phyloP scores from a whole-genome alignment of 2,329 filamentous ascomycete species.

The Colletotrichum australisinense region DNA sequence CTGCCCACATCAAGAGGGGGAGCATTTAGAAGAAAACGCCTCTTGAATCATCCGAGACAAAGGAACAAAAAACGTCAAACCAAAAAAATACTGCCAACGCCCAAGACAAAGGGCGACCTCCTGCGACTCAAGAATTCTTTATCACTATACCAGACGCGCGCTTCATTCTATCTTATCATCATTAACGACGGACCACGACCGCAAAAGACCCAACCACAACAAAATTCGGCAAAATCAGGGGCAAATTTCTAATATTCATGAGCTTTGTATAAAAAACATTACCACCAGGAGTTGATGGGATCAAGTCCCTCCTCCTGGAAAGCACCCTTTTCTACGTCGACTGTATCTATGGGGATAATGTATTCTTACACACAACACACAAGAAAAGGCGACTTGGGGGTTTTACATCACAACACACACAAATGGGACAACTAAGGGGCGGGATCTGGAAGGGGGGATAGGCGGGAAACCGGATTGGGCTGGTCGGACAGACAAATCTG shows the following conservation, averaged over 20 bases:
- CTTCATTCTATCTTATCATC: background rate
- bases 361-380: background rate
- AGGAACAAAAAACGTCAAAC: background rate
- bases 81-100: background rate
- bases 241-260: constrained; percentile 2
- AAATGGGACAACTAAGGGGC: background rate
- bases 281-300: background rate
- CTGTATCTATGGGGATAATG: constrained; percentile 11
- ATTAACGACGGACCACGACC: constrained; percentile 33
- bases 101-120: constrained; percentile 2
- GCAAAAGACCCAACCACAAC: constrained; percentile 21
- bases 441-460: background rate
- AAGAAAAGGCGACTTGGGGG: background rate
- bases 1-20: constrained; percentile 55
- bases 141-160: constrained; percentile 16
- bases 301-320: background rate
- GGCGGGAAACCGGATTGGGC: background rate
- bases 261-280: constrained; percentile 4
- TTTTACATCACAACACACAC: background rate
- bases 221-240: constrained; percentile 8
- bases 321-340: background rate
- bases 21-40: constrained; percentile 52
- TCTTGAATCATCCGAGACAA: background rate
- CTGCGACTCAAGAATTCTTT: background rate
- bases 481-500: constrained; percentile 6